These are phyloP conservation scores for Pyrus communis DNA, from an alignment of 306 rosid genomes.

Conservation along the genomic window DNA sequence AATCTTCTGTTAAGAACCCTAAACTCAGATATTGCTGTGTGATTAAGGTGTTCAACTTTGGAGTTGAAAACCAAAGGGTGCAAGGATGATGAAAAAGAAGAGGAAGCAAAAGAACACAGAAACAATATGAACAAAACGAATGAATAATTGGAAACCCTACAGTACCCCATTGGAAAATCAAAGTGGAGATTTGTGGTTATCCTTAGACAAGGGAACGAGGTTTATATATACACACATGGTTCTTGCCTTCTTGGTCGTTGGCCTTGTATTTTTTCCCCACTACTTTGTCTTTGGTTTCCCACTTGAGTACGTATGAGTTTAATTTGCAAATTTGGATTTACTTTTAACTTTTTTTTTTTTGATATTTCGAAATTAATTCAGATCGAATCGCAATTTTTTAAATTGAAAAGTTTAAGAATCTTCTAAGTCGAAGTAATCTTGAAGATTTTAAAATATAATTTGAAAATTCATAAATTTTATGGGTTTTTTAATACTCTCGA, in stretches of 20 bases:
- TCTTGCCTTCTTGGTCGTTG: not conserved
- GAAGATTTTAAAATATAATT: too few relatives aligned
- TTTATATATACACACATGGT: not conserved
- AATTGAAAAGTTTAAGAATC: too few relatives aligned
- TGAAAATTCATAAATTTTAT: too few relatives aligned
- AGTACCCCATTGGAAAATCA: not conserved
- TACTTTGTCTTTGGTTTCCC: not conserved
- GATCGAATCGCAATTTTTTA: too few relatives aligned
- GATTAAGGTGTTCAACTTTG: constrained; percentile 34
- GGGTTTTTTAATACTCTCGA: too few relatives aligned
- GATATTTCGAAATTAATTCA: too few relatives aligned
- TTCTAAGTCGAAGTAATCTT: too few relatives aligned
- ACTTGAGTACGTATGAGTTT: not conserved
- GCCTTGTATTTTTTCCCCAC: not conserved
- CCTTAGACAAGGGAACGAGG: not conserved
- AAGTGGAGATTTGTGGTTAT: not conserved
- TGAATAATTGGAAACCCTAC: not conserved
- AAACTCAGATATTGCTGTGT: constrained; percentile 64
- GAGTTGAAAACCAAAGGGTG: constrained; percentile 28
- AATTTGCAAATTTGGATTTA: not conserved
- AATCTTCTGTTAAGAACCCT: constrained; percentile 49
- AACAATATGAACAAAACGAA: not conserved
- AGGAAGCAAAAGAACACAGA: constrained; percentile 5
- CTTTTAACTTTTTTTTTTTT: too few relatives aligned
- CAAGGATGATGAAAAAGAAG: constrained; percentile 7